Conservation (phyloP, 495 filamentous ascomycete genomes). For the Parathielavia appendiculata region DNA sequence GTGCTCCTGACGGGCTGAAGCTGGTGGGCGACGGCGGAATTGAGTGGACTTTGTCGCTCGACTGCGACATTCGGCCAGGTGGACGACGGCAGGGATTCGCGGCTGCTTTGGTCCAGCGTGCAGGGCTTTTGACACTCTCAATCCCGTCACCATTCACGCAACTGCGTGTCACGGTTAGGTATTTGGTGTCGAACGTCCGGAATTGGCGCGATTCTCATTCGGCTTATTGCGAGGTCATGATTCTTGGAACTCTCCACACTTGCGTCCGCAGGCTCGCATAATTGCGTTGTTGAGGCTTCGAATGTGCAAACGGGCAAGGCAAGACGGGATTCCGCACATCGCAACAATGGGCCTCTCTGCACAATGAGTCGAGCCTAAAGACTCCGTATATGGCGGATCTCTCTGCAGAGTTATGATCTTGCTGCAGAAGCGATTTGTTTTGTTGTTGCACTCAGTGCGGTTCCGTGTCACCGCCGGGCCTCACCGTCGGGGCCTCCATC, state of each 20-base stretch:
- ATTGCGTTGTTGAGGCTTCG: constrained; percentile 16
- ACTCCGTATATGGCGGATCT: not conserved
- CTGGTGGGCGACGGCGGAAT: constrained; percentile 28
- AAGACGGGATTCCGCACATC: not conserved
- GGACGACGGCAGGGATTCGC: constrained; percentile 34
- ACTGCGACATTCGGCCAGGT: constrained; percentile 36
- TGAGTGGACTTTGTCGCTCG: constrained; percentile 34
- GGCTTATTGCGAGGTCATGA: not conserved
- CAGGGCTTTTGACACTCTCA: constrained; percentile 23
- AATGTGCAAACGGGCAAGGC: not conserved
- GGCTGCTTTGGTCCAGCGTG: constrained; percentile 23
- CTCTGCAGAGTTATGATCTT: not conserved
- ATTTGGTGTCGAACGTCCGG: constrained; percentile 3
- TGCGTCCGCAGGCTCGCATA: not conserved
- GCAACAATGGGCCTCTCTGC: not conserved
- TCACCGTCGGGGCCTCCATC: constrained; percentile 3
- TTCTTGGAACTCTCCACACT: too few species aligned
- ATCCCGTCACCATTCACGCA: not conserved
- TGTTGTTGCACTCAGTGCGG: constrained; percentile 17
- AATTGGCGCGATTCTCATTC: constrained; percentile 1
- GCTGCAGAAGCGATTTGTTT: not conserved
- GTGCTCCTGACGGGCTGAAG: constrained; percentile 15
- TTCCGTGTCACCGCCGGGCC: constrained; percentile 11
- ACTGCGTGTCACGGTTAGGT: constrained; percentile 11
- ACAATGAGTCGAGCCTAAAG: not conserved